Evolutionary conservation across 2,329 filamentous ascomycete species (phyloP).

Genomic region (Chrysoporthe cubensis): DNA sequence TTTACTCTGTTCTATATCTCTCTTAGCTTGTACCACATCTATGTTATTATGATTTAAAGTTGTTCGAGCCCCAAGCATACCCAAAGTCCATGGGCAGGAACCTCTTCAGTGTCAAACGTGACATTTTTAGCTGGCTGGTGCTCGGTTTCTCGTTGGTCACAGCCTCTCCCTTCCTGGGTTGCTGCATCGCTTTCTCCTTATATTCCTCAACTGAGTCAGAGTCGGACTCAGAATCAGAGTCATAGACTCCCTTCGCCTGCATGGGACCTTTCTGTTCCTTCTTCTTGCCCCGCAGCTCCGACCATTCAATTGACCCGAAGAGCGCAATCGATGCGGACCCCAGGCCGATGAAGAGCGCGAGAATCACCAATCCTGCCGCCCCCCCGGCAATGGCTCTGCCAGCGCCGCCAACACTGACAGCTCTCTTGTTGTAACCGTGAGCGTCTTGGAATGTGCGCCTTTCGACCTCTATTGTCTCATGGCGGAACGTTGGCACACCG

Average conservation of each 20-base stretch:
- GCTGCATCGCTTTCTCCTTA: background rate
- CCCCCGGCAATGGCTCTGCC: background rate
- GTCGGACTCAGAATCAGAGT: background rate
- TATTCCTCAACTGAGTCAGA: slow-evolving; percentile 8
- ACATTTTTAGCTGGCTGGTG: background rate
- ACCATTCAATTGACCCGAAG: slow-evolving; percentile 23
- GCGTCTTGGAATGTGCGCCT: background rate
- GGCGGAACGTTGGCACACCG: background rate
- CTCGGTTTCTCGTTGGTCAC: slow-evolving; percentile 4
- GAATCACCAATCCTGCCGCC: slow-evolving; percentile 10
- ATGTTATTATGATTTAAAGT: background rate
- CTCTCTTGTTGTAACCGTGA: background rate
- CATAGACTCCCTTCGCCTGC: background rate
- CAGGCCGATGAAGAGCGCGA: slow-evolving; percentile 23
- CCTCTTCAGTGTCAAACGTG: slow-evolving; percentile 1
- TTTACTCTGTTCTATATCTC: background rate
- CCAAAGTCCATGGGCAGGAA: slow-evolving; percentile 6
- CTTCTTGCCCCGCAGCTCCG: slow-evolving; percentile 12
- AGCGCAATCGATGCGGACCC: slow-evolving; percentile 26
- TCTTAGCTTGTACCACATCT: background rate
- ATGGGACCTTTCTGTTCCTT: background rate
- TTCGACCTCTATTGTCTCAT: background rate
- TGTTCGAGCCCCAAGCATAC: background rate
- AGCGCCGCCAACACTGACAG: background rate
- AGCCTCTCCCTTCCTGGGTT: background rate